These are phyloP conservation scores for Magnaporthiopsis incrustans DNA, from an alignment of 2,329 filamentous ascomycete species.

Conservation along the genomic window DNA sequence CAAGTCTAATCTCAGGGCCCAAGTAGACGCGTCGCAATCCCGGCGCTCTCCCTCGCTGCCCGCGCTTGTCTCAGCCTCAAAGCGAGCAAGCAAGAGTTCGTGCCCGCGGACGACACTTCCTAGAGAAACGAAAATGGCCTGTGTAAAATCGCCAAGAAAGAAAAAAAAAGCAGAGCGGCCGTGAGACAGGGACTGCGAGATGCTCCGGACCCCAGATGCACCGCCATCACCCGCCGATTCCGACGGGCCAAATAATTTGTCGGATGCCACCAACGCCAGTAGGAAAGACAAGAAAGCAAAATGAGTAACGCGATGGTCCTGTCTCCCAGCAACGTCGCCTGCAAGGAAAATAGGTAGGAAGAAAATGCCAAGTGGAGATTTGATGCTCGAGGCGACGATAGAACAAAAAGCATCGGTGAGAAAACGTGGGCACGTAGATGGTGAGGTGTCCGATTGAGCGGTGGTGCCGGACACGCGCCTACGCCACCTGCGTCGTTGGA, in stretches of 20 bases:
- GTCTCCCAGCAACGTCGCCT: background rate
- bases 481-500: conserved; percentile 17
- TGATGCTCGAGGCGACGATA: background rate
- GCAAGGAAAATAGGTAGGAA: background rate
- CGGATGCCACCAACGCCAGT: background rate
- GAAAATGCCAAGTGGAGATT: background rate
- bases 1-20: background rate
- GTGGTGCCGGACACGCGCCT: background rate
- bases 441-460: background rate
- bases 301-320: background rate
- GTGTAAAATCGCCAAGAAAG: no score
- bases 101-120: no score
- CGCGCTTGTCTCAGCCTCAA: no score
- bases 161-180: background rate
- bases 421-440: background rate
- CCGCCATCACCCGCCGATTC: background rate
- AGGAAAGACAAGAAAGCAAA: background rate
- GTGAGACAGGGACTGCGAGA: background rate
- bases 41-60: no score
- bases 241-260: background rate
- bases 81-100: background rate
- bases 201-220: background rate
- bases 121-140: background rate
- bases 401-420: background rate
- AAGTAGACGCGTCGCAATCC: background rate